phyloP scores from a whole-genome alignment of 2,329 filamentous ascomycete genomes.

The Scedosporium boydii region DNA sequence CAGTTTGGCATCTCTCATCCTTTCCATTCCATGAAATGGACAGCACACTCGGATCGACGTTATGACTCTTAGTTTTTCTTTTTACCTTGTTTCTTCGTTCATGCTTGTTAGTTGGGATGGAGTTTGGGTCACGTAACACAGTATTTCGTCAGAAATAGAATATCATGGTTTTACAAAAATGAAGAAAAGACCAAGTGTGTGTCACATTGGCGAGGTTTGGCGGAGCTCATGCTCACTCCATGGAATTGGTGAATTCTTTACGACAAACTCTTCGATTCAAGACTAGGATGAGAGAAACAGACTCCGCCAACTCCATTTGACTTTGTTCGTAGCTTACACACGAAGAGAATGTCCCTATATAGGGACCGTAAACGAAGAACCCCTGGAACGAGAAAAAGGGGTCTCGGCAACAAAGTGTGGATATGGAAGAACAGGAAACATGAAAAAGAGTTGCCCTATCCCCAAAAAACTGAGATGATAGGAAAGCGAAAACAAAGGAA shows the following conservation, averaged over 20 bases:
- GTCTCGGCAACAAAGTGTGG: background rate
- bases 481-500: background rate
- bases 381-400: background rate
- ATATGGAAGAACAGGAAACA: background rate
- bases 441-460: background rate
- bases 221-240: too few species aligned
- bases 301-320: background rate
- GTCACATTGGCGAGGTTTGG: too few species aligned
- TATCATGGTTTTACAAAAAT: slow-evolving; percentile 1
- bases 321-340: background rate
- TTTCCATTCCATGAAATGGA: too few species aligned
- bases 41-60: too few species aligned
- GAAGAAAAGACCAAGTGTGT: background rate
- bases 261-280: background rate
- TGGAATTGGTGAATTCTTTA: too few species aligned
- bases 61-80: too few species aligned
- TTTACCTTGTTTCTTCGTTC: background rate
- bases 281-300: background rate
- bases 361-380: background rate
- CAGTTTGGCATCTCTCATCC: too few species aligned
- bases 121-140: background rate
- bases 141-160: background rate
- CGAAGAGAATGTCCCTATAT: background rate
- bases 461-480: background rate
- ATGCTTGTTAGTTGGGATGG: slow-evolving; percentile 3